phyloP scores from a whole-genome alignment of 108 stramenopile species.

The Conticribra weissflogii region DNA sequence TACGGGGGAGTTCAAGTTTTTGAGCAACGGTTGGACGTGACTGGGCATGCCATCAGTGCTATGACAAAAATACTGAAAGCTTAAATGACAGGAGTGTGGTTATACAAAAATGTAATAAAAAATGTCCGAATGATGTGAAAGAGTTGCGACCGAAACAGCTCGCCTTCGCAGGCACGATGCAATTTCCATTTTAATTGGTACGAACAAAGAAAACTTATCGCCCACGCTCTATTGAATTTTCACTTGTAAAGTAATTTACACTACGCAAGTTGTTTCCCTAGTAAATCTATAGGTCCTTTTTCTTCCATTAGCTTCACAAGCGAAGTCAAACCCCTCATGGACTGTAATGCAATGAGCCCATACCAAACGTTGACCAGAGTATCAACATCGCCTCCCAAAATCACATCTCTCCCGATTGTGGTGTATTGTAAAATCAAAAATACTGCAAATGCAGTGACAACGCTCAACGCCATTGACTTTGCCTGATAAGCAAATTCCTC shows the following conservation, averaged over 20 bases:
- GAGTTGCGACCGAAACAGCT: no score
- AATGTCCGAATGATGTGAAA: no score
- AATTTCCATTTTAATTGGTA: no score
- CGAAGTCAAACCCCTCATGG: constrained; percentile 78
- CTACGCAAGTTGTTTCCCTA: background rate
- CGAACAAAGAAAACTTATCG: no score
- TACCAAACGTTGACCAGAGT: constrained; percentile 80
- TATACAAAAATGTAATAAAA: no score
- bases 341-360: constrained; percentile 74
- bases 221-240: no score
- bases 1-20: constrained; percentile 29
- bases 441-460: constrained; percentile 48
- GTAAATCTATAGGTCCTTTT: constrained; percentile 66
- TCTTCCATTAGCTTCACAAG: constrained; percentile 69
- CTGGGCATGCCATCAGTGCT: constrained; percentile 52
- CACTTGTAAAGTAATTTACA: no score
- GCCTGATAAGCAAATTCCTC: constrained; percentile 84
- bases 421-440: constrained; percentile 57
- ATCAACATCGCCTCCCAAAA: constrained; percentile 36
- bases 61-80: no score
- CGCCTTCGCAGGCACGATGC: no score
- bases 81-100: no score
- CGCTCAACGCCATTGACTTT: constrained; percentile 80
- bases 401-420: constrained; percentile 4
- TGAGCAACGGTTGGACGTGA: constrained; percentile 48